A percentile compares a stretch with the other conserved stretches of the same genome.
These are phyloP conservation scores for Aureococcus anophagefferens DNA, from an alignment of 108 stramenopile genomes.

Conservation along the genomic window DNA sequence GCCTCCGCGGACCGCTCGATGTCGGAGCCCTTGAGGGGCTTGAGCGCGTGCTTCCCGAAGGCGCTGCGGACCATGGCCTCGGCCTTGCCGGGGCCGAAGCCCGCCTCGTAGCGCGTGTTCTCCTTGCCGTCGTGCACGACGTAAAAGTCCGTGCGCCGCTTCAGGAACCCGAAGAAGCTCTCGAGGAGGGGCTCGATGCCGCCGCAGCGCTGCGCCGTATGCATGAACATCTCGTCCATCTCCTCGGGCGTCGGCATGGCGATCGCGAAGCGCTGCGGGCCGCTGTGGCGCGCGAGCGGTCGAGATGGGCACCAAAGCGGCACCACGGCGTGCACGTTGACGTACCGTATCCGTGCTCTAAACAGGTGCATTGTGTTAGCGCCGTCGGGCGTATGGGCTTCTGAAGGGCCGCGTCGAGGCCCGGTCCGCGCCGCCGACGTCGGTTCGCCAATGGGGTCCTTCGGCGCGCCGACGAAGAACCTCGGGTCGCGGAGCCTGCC, in stretches of 20 bases:
- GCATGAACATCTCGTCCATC: constrained; percentile 5
- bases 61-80: constrained; percentile 1
- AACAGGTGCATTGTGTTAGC: no score
- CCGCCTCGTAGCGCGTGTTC: background rate
- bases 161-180: constrained; percentile 20
- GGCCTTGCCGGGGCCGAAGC: constrained; percentile 13
- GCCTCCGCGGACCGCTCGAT: background rate
- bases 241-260: background rate
- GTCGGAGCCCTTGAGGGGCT: background rate
- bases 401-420: no score
- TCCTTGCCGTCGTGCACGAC: constrained; percentile 5
- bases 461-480: no score
- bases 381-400: no score
- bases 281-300: no score
- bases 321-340: no score
- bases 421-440: no score
- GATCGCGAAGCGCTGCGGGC: no score
- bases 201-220: constrained; percentile 10
- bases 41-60: background rate
- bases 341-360: no score
- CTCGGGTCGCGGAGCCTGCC: no score
- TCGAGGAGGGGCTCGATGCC: constrained; percentile 22
- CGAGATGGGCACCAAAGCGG: no score
- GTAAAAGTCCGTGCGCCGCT: constrained; percentile 28
- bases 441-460: no score